Base-by-base conservation (phyloP, 176 grass and related monocot genomes). In the Thalia dealbata region DNA sequence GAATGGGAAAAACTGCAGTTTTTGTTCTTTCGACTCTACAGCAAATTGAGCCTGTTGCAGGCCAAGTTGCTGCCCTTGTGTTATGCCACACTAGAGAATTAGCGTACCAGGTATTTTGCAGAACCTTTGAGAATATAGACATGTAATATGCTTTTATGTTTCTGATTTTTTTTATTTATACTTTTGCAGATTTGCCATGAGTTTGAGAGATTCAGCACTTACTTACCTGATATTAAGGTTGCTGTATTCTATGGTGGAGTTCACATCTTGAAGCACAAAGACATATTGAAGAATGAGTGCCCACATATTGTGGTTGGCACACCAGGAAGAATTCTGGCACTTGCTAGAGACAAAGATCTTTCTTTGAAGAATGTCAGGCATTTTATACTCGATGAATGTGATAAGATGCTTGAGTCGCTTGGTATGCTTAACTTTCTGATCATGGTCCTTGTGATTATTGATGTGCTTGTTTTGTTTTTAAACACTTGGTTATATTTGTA, bases 181-280 rank as follows among this genome's bases (percentile, higher is more conserved):
- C 46, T 29, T 50, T 27, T 91, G 68, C 44, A 99, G 95, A 99
- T 99, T 18, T 99, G 95, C 66, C 78, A 95, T 0, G 95, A 99
- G 73, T 99, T 99, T 75, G 95, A 99, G 90, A 93, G 95, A 64
- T 99, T 99, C 81, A 99, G 90, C 76, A 99, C 87, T 73, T 99
- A 95, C 75, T 65, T 99, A 0, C 11, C 86, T 2, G 95, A 99
- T 65, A 77, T 95, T 30, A 99, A 99, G 80, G 83, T 99, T 80
- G 95, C 90, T 72, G 95, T 99, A 67, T 99, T 99, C 83, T 99
- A 99, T 29, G 95, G 90, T 45, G 95, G 95, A 44, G 95, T 99
- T 66, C 90, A 99, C 85, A 89, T 99, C 29, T 78, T 78, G 45
- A 99, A 99, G 60, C 95, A 99, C 28, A 91, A 91, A 78, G 95